Base-by-base conservation (phyloP, 495 filamentous ascomycete species). In the Chlorociboria aeruginascens region DNA sequence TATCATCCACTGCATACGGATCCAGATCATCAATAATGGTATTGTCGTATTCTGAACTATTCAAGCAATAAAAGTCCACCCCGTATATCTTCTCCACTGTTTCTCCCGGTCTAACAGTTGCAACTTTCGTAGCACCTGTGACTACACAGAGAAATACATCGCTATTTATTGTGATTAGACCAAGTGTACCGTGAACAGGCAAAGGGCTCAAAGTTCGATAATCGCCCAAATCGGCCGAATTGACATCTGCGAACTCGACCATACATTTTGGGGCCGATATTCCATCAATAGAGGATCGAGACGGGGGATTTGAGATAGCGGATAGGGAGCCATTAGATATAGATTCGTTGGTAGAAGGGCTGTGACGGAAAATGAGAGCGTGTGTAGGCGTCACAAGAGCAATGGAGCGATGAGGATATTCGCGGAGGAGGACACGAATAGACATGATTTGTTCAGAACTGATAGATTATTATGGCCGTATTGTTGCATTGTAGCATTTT, bases 101-200 rank as follows among this genome's bases (percentile, higher is more conserved):
- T 69, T 98, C 92, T 10, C 83, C 86, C 0, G 90, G 88, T 41
- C 87, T 73, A 33, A 95, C 76, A 14, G 76, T 83, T 32, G 92
- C 93, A 14, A 89, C 89, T 40, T 79, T 77, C 7, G 73, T 73
- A 33, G 86, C 81, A 35, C 76, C 72, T 34, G 79, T 93, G 28
- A 98, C 81, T n/a, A 95, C 82, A 53, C 87, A 92, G 14, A 98
- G 72, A 58, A 97, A 98, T 12, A 94, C 79, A 72, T 95, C 90
- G 28, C 79, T 72, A 40, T 77, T 76, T 40, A 96, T 71, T 2
- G 89, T 89, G 50, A 97, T 86, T 33, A 98, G 69, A 1, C 92
- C 92, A 45, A 98, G 73, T 2, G 89, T 96, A 30, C 92, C 92
- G 55, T 88, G 78, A 32, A 87, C 85, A n/a, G 79, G 77, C 14